Percentiles rank a stretch among this genome's conserved stretches.
phyloP scores from a whole-genome alignment of 2,329 filamentous ascomycete species.

The Fusarium citri region DNA sequence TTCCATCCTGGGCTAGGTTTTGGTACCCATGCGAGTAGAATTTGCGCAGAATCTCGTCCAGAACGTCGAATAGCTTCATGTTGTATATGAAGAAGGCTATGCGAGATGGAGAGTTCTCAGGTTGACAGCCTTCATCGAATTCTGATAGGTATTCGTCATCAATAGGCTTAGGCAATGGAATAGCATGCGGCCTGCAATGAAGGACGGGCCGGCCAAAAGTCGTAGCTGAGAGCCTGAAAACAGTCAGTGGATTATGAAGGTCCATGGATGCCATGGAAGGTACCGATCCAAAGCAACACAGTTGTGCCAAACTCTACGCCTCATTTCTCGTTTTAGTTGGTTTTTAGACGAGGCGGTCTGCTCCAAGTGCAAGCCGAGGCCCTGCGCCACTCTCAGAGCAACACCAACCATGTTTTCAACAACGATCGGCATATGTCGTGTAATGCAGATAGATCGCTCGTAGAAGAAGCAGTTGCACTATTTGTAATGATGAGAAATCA shows the following conservation, averaged over 20 bases:
- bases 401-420: background rate
- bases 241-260: background rate
- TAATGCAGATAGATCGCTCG: background rate
- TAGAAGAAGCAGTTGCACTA: background rate
- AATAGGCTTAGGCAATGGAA: background rate
- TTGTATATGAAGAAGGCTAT: background rate
- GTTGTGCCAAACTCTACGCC: background rate
- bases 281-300: background rate
- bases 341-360: background rate
- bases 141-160: background rate
- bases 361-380: background rate
- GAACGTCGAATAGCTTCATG: background rate
- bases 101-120: background rate
- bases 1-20: no score
- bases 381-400: background rate
- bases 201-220: background rate
- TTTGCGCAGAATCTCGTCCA: background rate
- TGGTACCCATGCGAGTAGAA: no score
- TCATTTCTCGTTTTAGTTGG: background rate
- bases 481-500: background rate
- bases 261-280: background rate
- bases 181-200: background rate
- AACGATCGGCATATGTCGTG: background rate
- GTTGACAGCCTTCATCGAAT: background rate
- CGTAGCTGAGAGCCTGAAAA: background rate